phyloP scores from a whole-genome alignment of 2,329 filamentous ascomycete species.

The Scedosporium minutisporum region DNA sequence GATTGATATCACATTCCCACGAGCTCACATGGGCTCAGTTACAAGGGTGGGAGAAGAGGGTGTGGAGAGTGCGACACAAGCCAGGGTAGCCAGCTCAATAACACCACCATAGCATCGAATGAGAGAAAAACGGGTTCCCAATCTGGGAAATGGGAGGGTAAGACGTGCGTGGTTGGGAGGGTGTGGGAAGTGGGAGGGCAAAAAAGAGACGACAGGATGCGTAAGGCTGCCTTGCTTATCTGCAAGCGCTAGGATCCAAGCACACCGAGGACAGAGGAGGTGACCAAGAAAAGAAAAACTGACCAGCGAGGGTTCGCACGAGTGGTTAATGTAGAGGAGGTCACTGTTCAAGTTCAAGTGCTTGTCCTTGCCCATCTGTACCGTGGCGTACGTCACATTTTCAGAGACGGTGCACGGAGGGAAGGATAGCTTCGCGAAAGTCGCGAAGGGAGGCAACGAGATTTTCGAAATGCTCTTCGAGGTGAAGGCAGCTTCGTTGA shows the following conservation, averaged over 20 bases:
- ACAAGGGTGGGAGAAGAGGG: too few relatives aligned
- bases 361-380: constrained; percentile 45
- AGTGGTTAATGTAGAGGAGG: constrained; percentile 59
- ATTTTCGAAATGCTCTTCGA: constrained; percentile 50
- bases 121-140: too few relatives aligned
- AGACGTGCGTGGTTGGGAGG: neutral
- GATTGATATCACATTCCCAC: neutral
- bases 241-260: neutral
- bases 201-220: neutral
- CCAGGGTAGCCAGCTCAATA: too few relatives aligned
- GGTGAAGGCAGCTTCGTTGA: constrained; percentile 43
- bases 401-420: constrained; percentile 49
- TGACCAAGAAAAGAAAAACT: constrained; percentile 21
- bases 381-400: constrained; percentile 52
- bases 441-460: constrained; percentile 48
- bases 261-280: neutral
- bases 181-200: neutral
- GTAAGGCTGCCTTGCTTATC: neutral
- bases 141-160: neutral
- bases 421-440: constrained; percentile 58
- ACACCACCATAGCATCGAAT: too few relatives aligned
- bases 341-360: constrained; percentile 58
- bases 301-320: constrained; percentile 55
- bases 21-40: too few relatives aligned
- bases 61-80: too few relatives aligned